Conservation (phyloP, 1,284 basidiomycete genomes). For the Ceratobasidium sp. region DNA sequence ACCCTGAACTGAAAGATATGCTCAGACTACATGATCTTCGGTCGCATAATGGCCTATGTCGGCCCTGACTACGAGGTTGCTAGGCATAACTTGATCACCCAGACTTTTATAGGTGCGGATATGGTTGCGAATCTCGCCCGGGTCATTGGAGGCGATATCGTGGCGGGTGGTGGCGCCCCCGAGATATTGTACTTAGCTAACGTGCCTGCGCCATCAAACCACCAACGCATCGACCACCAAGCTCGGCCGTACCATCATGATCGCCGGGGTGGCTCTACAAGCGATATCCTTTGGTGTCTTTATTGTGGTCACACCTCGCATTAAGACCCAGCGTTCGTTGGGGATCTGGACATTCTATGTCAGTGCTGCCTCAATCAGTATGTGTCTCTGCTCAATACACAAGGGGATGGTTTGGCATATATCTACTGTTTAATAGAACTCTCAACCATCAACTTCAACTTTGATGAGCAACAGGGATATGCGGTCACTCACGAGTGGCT, state of each 20-base stretch:
- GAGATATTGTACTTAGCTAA: background rate
- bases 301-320: slow-evolving; percentile 46
- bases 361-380: slow-evolving; percentile 43
- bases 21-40: slow-evolving; percentile 48
- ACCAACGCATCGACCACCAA: slow-evolving; percentile 37
- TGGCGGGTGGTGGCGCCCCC: slow-evolving; percentile 12
- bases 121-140: slow-evolving; percentile 46
- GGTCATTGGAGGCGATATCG: slow-evolving; percentile 43
- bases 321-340: slow-evolving; percentile 39
- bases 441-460: slow-evolving; percentile 45
- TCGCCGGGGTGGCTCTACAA: slow-evolving; percentile 48
- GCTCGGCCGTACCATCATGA: slow-evolving; percentile 45
- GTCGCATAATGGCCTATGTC: slow-evolving; percentile 47
- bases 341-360: slow-evolving; percentile 46
- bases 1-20: background rate
- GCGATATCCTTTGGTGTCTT: slow-evolving; percentile 48
- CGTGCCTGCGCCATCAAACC: background rate
- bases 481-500: slow-evolving; percentile 48
- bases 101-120: slow-evolving; percentile 46
- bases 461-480: slow-evolving; percentile 45
- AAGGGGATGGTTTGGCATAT: background rate
- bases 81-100: slow-evolving; percentile 46
- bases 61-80: slow-evolving; percentile 44
- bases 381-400: background rate
- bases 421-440: slow-evolving; percentile 44